Evolutionary conservation across 1,139 yeast species (phyloP), one percentile per base, ranked within the genome.

Genomic region (Maudiozyma humilis): DNA sequence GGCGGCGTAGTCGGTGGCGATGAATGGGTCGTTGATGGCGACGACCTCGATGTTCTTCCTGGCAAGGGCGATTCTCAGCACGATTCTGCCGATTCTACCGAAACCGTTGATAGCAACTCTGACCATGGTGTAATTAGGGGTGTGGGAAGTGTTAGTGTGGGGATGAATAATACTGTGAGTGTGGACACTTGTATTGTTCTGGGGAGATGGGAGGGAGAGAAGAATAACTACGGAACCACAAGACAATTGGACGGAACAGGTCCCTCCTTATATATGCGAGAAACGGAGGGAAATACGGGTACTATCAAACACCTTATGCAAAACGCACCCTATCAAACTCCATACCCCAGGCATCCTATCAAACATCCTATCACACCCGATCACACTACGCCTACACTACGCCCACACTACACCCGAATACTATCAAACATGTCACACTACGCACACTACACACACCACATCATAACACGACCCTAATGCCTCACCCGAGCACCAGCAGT

Each of bases 11-110:
- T 82, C 91, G 52, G 85, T 75, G 54, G 82, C 77, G 67, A 83
- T 82, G 73, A 83, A 83, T 49, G 93, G 93, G 69, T 83, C 91
- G 67, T 83, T 83, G 75, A 83, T 67, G 54, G 87, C 91, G 54
- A 83, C 86, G 57, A 83, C 81, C 54, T 78, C 75, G 65, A 83
- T 73, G 74, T 79, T 84, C 55, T 71, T 66, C 77, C 88, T 80
- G 48, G 67, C 45, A 59, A 82, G 69, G 59, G 91, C 89, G 62
- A 82, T 71, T 81, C 93, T 82, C 63, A 82, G 70, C 54, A 83
- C 93, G 46, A 75, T 66, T 68, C 93, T 82, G 60, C 93, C 93
- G 66, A 83, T 83, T 76, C 93, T 80, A 66, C 93, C 93, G 82
- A 83, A 83, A 65, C 93, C 93, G 80, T 83, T 83, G 70, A 83